phyloP scores from a whole-genome alignment of 192 early-diverging fungal genomes.

The Chytriomyces confervae region DNA sequence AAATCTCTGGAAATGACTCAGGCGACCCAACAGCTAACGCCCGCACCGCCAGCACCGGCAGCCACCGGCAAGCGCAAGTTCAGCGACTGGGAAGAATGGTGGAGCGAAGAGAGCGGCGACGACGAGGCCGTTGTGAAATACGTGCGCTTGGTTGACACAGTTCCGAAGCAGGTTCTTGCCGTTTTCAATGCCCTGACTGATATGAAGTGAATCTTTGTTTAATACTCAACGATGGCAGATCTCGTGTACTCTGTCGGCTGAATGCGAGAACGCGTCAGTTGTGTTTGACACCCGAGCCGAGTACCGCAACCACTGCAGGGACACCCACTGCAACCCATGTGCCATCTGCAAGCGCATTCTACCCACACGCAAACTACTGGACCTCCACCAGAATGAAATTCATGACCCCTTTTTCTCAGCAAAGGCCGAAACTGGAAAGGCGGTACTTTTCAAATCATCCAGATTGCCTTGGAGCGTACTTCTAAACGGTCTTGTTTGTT shows the following conservation, averaged over 20 bases:
- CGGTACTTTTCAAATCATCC: not conserved
- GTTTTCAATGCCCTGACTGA: not conserved
- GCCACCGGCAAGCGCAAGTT: conserved; percentile 5
- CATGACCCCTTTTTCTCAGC: conserved; percentile 35
- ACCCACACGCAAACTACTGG: conserved; percentile 14
- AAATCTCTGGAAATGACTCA: no score
- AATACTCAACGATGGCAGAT: not conserved
- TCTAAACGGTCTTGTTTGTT: not conserved
- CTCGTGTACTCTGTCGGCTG: not conserved
- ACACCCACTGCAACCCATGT: conserved; percentile 14
- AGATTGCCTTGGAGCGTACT: not conserved
- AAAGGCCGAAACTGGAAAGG: conserved; percentile 8
- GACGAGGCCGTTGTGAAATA: not conserved
- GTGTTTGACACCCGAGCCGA: conserved; percentile 16
- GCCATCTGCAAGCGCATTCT: conserved; percentile 18
- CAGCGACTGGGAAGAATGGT: conserved; percentile 21
- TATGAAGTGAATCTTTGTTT: not conserved
- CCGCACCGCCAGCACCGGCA: not conserved
- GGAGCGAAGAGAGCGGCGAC: conserved; percentile 4
- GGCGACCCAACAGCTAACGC: no score
- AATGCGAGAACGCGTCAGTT: not conserved
- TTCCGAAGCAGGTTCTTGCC: not conserved
- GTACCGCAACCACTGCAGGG: conserved; percentile 20
- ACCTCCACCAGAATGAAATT: conserved; percentile 26
- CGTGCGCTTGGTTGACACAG: not conserved